phyloP scores from a whole-genome alignment of 2,329 filamentous ascomycete genomes.

The Fonsecaea multimorphosa region DNA sequence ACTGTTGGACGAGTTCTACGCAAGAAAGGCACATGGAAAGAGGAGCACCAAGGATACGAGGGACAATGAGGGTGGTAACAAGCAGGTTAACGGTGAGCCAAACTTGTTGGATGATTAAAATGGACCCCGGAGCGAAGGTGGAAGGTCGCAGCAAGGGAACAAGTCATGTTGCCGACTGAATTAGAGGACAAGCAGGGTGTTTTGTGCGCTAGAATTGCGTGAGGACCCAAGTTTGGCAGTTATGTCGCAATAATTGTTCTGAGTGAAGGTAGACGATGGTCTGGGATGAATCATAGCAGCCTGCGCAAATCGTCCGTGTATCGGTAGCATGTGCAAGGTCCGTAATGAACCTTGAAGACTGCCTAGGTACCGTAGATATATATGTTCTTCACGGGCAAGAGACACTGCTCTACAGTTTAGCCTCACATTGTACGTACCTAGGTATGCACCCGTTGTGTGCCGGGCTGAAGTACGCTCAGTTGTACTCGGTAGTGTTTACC shows the following conservation, averaged over 20 bases:
- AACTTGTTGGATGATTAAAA: conserved; percentile 36
- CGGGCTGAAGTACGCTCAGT: no score
- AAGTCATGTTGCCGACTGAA: not conserved
- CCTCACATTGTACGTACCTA: no score
- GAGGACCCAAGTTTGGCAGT: not conserved
- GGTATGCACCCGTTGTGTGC: no score
- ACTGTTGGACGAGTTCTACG: conserved; percentile 82
- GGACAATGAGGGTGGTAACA: conserved; percentile 46
- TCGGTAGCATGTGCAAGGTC: not conserved
- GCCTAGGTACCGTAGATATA: no score
- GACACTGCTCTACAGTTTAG: no score
- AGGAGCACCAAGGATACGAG: conserved; percentile 54
- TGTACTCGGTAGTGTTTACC: no score
- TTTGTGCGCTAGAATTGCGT: not conserved
- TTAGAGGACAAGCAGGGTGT: not conserved
- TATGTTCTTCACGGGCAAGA: no score
- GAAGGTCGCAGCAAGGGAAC: not conserved
- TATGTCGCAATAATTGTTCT: not conserved
- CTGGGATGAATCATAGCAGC: not conserved
- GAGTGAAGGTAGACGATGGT: not conserved
- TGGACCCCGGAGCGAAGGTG: not conserved
- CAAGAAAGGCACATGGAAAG: conserved; percentile 46
- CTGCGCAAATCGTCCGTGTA: not conserved
- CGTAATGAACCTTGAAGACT: no score
- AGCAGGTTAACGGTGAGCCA: conserved; percentile 39